Evolutionary conservation across 2,329 filamentous ascomycete species (phyloP).

Genomic region (Ophiostoma australiae): DNA sequence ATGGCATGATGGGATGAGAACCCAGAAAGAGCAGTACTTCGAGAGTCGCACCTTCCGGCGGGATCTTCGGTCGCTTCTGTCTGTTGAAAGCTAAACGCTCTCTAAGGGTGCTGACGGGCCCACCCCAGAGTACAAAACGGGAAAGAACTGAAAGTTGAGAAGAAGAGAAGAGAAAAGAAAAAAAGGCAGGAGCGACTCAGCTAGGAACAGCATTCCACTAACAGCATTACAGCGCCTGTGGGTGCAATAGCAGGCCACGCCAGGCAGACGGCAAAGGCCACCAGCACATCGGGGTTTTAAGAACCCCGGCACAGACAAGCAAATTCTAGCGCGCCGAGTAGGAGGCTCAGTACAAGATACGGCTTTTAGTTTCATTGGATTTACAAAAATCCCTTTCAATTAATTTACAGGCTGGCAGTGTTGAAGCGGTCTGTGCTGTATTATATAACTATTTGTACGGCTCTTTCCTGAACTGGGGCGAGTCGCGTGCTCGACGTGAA

Average conservation of each 20-base stretch:
- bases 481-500: slow-evolving; percentile 1
- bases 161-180: not conserved
- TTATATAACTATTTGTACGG: not conserved
- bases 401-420: not conserved
- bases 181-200: not conserved
- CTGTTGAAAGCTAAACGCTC: not conserved
- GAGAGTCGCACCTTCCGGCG: not conserved
- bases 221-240: not conserved
- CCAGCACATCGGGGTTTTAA: slow-evolving; percentile 1
- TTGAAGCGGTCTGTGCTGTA: not conserved
- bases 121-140: not conserved
- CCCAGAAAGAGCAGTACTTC: not conserved
- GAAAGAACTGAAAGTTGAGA: not conserved
- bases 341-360: not conserved
- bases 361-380: too few species aligned
- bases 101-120: not conserved
- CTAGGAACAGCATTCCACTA: not conserved
- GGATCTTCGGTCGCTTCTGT: slow-evolving; percentile 11
- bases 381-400: not conserved
- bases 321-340: not conserved
- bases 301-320: slow-evolving; percentile 4
- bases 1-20: not conserved
- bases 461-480: not conserved
- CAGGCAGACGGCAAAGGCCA: too few species aligned
- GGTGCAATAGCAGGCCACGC: not conserved